These are phyloP conservation scores for Calocybe gambosa DNA, from an alignment of 1,284 basidiomycete genomes.

Conservation along the genomic window DNA sequence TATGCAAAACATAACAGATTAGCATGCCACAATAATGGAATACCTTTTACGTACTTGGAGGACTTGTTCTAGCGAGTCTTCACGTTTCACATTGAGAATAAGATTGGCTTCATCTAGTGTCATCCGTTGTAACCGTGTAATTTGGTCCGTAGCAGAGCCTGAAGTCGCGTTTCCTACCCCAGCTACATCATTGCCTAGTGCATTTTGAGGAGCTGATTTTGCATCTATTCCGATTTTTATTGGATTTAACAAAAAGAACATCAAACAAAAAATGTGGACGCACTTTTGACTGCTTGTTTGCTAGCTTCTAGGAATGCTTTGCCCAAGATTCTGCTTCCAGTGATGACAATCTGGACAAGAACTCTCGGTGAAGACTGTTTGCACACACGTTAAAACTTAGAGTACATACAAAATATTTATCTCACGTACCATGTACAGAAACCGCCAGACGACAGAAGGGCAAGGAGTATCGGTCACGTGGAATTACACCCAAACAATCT, in stretches of 20 bases:
- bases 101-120: conserved; percentile 93
- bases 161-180: conserved; percentile 73
- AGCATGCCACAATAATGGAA: not conserved
- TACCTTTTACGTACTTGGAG: conserved; percentile 52
- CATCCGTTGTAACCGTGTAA: conserved; percentile 87
- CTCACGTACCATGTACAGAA: conserved; percentile 15
- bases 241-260: not conserved
- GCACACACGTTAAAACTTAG: not conserved
- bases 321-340: conserved; percentile 81
- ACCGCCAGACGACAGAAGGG: not conserved
- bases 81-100: conserved; percentile 88
- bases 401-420: not conserved
- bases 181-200: conserved; percentile 54
- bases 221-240: conserved; percentile 53
- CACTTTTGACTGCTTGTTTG: conserved; percentile 90
- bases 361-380: conserved; percentile 67
- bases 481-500: too few species aligned
- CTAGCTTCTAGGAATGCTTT: conserved; percentile 91
- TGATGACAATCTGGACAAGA: conserved; percentile 78
- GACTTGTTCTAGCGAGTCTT: conserved; percentile 62
- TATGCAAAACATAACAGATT: conserved; percentile 27
- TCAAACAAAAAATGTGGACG: conserved; percentile 27
- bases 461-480: too few species aligned
- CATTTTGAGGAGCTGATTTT: conserved; percentile 63
- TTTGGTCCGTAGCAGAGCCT: conserved; percentile 65